Percentiles rank a stretch among this genome's conserved stretches.
phyloP scores from a whole-genome alignment of 345 rosid genomes.

The Linum tenue region DNA sequence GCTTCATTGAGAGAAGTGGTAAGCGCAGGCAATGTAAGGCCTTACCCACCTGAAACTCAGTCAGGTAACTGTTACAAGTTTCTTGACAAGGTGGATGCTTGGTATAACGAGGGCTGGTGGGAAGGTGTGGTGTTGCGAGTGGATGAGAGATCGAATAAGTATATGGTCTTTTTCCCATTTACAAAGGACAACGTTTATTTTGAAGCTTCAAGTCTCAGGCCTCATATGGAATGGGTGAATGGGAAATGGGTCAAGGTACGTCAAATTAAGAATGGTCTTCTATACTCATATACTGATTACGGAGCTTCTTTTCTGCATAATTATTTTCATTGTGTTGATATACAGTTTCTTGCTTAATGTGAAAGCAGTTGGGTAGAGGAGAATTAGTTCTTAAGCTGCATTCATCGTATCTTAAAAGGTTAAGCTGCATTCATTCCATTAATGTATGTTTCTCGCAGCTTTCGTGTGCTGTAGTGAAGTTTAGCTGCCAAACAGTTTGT shows the following conservation, averaged over 20 bases:
- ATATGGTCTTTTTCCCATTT: conserved; percentile 12
- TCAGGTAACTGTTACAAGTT: background rate
- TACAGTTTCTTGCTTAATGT: background rate
- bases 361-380: too few relatives aligned
- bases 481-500: too few relatives aligned
- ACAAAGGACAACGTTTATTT: conserved; percentile 5
- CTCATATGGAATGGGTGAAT: conserved; percentile 12
- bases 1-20: conserved; percentile 11
- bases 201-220: conserved; percentile 3
- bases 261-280: background rate
- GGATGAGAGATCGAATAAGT: background rate
- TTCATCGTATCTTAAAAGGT: too few relatives aligned
- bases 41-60: conserved; percentile 4
- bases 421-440: too few relatives aligned
- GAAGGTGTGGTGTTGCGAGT: conserved; percentile 13
- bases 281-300: background rate
- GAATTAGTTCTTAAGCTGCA: too few relatives aligned
- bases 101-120: conserved; percentile 22
- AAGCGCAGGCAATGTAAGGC: conserved; percentile 1
- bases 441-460: too few relatives aligned
- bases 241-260: conserved; percentile 17
- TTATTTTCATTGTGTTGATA: background rate
- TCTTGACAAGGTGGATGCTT: conserved; percentile 15
- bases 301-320: background rate
- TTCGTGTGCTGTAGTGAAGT: too few relatives aligned